Evolutionary conservation across 768 basidiomycete genomes (phyloP).

Genomic region (Tylopilus vinaceipallidus): DNA sequence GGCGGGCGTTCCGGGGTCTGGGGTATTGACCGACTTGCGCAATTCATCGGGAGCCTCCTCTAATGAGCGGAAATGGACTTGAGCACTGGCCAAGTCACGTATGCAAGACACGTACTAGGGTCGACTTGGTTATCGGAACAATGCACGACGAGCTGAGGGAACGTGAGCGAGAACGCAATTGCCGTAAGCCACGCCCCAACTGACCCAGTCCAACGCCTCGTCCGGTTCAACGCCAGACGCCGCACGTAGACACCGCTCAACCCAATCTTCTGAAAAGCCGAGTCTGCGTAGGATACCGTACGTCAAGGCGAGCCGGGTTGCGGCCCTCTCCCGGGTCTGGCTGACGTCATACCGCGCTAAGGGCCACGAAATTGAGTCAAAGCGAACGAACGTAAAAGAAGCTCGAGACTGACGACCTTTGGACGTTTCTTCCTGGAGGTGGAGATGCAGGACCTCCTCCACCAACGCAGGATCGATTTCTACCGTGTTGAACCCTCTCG

Average conservation of each 20-base stretch:
- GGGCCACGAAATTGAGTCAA: conserved; percentile 1
- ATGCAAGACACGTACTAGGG: conserved; percentile 25
- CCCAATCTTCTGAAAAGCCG: conserved; percentile 68
- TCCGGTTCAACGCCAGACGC: conserved; percentile 76
- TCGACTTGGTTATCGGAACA: conserved; percentile 60
- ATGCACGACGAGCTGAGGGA: conserved; percentile 58
- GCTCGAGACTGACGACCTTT: conserved; percentile 29
- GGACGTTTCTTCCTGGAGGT: conserved; percentile 36
- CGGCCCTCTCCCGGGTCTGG: conserved; percentile 67
- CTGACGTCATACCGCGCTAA: conserved; percentile 34
- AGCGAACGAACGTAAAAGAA: not conserved
- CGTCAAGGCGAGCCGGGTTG: conserved; percentile 70
- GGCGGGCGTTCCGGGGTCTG: conserved; percentile 1
- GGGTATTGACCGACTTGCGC: conserved; percentile 2
- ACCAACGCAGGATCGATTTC: conserved; percentile 60
- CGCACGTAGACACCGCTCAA: conserved; percentile 66
- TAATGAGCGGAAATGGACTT: not conserved
- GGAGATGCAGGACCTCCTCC: conserved; percentile 58
- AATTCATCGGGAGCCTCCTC: conserved; percentile 16
- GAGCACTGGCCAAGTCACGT: not conserved
- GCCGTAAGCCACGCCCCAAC: conserved; percentile 21
- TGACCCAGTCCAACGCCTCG: conserved; percentile 88
- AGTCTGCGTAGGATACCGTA: conserved; percentile 79
- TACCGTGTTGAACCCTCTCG: conserved; percentile 59
- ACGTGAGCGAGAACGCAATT: conserved; percentile 7